These are phyloP conservation scores for Macrocystidia cucumis DNA, from an alignment of 1,284 basidiomycete species.

Conservation along the genomic window DNA sequence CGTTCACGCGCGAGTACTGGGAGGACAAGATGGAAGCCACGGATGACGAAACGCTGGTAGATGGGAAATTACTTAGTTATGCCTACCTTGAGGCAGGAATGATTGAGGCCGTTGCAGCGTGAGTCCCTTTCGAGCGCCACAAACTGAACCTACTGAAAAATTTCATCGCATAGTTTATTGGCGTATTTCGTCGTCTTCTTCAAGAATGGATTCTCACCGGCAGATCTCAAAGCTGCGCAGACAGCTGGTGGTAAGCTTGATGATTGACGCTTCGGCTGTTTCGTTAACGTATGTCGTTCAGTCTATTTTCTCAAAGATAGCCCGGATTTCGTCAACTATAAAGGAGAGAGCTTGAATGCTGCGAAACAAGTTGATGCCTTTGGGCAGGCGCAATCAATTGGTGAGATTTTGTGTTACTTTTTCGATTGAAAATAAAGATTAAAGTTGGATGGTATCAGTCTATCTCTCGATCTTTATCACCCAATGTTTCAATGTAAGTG, in stretches of 20 bases:
- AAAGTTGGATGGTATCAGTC: conserved; percentile 20
- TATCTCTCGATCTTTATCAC: conserved; percentile 61
- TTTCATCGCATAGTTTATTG: conserved; percentile 30
- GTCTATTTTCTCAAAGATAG: conserved; percentile 42
- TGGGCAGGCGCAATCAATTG: conserved; percentile 54
- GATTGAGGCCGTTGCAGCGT: conserved; percentile 47
- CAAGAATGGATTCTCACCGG: conserved; percentile 53
- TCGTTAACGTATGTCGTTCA: conserved; percentile 8
- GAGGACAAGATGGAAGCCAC: conserved; percentile 43
- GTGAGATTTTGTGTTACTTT: conserved; percentile 18
- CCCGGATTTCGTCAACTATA: conserved; percentile 47
- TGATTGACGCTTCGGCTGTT: not conserved
- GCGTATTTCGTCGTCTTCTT: conserved; percentile 63
- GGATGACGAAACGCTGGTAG: conserved; percentile 55
- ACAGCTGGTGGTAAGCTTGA: conserved; percentile 23
- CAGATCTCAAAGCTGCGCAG: conserved; percentile 46
- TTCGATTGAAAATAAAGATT: not conserved
- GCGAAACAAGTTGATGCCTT: conserved; percentile 49
- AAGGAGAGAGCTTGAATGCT: conserved; percentile 38
- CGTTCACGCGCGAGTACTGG: conserved; percentile 56
- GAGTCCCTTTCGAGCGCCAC: conserved; percentile 16
- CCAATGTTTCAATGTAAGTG: conserved; percentile 60
- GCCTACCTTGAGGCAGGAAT: conserved; percentile 61
- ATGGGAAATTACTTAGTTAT: conserved; percentile 56
- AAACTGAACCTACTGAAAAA: not conserved